Base-by-base conservation (phyloP, 768 basidiomycete species). In the Hericium erinaceus region DNA sequence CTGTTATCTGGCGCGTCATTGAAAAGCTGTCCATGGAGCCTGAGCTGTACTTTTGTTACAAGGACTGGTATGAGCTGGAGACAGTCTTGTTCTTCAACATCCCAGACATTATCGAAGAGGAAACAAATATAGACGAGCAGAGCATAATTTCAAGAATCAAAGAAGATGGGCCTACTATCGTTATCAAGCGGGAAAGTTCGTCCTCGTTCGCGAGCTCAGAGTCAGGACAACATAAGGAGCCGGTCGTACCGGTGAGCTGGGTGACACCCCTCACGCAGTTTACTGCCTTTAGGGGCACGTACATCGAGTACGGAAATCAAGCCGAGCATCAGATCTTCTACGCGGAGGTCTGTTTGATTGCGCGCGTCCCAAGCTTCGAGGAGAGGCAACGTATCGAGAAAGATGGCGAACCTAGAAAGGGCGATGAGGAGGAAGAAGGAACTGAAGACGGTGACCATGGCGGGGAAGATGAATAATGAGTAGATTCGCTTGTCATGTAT, bases 261-360 rank as follows among this genome's bases (percentile, higher is more conserved):
- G 18, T n/a, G 49, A 24, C 26, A n/a, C 18, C 49, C 8, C 18
- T 20, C 18, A n/a, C 28, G 24, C 18, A n/a, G 24, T 24, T 16
- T 9, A 51, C 49, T 9, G 24, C 16, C 18, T 15, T 26, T 20
- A 9, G n/a, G 44, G 24, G 18, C 53, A 39, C 22, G 15, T 64
- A 52, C 37, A 53, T 59, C 41, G 56, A 59, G 7, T 65, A 58
- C 54, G 67, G 67, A 18, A 66, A 68, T 48, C 60, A 65, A 51
- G 58, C 61, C 12, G 7, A 18, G 8, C 10, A 59, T 9, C 49
- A 39, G 20, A 57, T 61, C 56, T 24, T 58, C 10, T 68, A 66
- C 58, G 60, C 65, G 7, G 46, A 59, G 18, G 48, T 64, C n/a
- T 62, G 57, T 52, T 39, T 68, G 39, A 68, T 72, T 57, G 61